Evolutionary conservation across 257 asterid species (phyloP), one percentile per base, ranked within the genome.

Genomic region (Catharanthus roseus): DNA sequence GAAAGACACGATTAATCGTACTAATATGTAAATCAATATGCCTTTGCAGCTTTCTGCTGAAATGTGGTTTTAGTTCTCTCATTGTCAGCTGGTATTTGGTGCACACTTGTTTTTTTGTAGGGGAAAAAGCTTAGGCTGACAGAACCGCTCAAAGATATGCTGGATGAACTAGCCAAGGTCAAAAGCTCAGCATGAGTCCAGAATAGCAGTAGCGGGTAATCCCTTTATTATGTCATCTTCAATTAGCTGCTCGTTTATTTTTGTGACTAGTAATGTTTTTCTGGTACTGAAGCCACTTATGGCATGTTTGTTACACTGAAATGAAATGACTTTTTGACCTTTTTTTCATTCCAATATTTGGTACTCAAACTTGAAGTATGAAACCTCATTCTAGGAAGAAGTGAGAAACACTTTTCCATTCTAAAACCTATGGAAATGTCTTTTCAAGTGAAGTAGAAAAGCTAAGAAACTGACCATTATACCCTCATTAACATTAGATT

Each of bases 161-260:
- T 93, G 87, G 84, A 34, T 10, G 88, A 86, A 77, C 81, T 93
- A 39, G 76, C 96, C 24, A 81, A 83, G 67, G 91, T 85, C 56
- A 83, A 82, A 68, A 80, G 65, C 15, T 65, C 70, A 10, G 71
- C 24, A 21, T 72, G 65, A 74, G 63, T 29, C 51, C 39, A 36
- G 36, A 34, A 47, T 24, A 77, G 24, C 3, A 34, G 23, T 2
- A 42, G 16, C 9, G 33, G 62, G 61, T 56, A 41, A 44, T 53
- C 34, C 53, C 16, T 9, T 19, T 26, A 45, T 21, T 67, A 3
- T 50, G 10, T 71, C 45, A 33, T 74, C n/a, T 61, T 58, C 56
- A 19, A 53, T 58, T 49, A 47, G 15, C 70, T 21, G 63, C 26
- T 58, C 55, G 26, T 65, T 3, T 28, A 26, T 24, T 13, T 10